Base-by-base conservation (phyloP, 768 basidiomycete species). In the Trichaptum fuscoviolaceum region DNA sequence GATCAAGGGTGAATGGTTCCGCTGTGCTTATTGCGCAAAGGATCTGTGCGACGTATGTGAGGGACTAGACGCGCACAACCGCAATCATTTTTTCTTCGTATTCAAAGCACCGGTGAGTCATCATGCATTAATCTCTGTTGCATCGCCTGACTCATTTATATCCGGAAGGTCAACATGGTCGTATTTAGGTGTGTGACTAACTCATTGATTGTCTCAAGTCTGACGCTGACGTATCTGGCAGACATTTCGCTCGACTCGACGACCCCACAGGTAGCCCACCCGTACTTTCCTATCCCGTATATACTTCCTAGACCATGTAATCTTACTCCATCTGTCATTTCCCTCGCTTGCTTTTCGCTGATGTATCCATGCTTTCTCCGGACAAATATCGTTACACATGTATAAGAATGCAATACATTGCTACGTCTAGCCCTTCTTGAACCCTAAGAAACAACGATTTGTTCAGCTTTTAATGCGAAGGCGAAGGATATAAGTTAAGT, bases 11-110 rank as follows among this genome's bases (percentile, higher is more conserved):
- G 85, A 87, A 70, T 98, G 96, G 96, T 91, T 89, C 77, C 85
- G 91, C 70, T 98, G 96, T 72, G 93, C 87, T 4, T 93, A 94
- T 73, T 97, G 95, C 72, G 83, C 83, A 7, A 88, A 85, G 70
- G 96, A 98, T 74, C 79, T 96, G n/a, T 97, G 96, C 77, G 87
- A 87, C 57, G 83, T 83, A 34, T 96, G 95, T 71, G 91, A 95
- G 75, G 82, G 79, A 60, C 78, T 91, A 27, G 93, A 93, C 72
- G 89, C 90, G 59, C 95, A 97, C 72, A 85, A 95, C 70, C 81
- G 85, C 67, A 87, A 85, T 0, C 95, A 96, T 73, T 77, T 93
- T 58, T 98, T 95, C 76, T 80, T 96, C 35, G 91, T 92, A 8
- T 90, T 97, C 79, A 98, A 98, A 75, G 87, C 93, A 1, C 79